These are phyloP conservation scores for Tephrocybe sp. DNA, from an alignment of 768 basidiomycete genomes.

Conservation along the genomic window DNA sequence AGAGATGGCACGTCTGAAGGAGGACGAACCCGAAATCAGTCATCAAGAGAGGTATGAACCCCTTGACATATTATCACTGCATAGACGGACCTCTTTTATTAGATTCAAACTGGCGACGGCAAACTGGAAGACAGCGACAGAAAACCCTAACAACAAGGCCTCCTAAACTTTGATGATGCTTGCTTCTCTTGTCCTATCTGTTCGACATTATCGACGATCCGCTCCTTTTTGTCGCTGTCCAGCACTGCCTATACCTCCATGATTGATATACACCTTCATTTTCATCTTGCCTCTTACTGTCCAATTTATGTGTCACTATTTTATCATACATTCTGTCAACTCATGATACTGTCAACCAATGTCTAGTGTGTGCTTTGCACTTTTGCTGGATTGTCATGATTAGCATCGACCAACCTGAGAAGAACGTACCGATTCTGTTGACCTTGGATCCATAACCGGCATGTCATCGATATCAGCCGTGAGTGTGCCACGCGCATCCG, in stretches of 20 bases:
- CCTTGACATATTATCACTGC: background rate
- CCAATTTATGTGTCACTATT: slow-evolving; percentile 22
- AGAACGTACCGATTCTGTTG: background rate
- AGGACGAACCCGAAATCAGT: slow-evolving; percentile 65
- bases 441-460: background rate
- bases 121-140: slow-evolving; percentile 78
- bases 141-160: slow-evolving; percentile 56
- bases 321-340: slow-evolving; percentile 10
- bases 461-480: background rate
- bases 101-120: slow-evolving; percentile 74
- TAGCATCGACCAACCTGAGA: background rate
- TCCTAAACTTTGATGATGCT: slow-evolving; percentile 19
- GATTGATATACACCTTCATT: slow-evolving; percentile 8
- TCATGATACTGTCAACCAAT: slow-evolving; percentile 1
- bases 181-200: slow-evolving; percentile 7
- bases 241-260: slow-evolving; percentile 9
- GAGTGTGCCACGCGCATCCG: background rate
- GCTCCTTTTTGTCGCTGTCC: slow-evolving; percentile 6
- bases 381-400: background rate
- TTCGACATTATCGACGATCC: slow-evolving; percentile 1
- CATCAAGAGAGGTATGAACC: slow-evolving; percentile 70
- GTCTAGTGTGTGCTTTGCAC: background rate
- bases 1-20: slow-evolving; percentile 79
- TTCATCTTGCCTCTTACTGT: slow-evolving; percentile 17
- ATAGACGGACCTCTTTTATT: slow-evolving; percentile 6